Evolutionary conservation across 495 filamentous ascomycete species (phyloP).

Genomic region (Penicillium canariense): DNA sequence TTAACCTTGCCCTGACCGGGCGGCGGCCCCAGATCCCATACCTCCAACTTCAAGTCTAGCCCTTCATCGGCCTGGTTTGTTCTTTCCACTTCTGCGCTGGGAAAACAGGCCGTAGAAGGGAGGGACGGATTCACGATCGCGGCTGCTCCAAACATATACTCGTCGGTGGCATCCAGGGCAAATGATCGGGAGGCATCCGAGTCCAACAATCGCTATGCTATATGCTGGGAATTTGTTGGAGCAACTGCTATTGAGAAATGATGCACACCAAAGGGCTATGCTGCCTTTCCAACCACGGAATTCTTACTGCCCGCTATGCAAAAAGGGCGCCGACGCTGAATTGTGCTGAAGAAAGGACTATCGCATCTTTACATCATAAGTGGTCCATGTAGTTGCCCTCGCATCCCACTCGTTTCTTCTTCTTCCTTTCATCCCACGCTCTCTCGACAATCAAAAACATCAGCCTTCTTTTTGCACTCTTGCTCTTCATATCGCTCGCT

Average conservation of each 20-base stretch:
- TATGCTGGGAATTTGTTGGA: constrained; percentile 43
- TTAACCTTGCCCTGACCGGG: constrained; percentile 14
- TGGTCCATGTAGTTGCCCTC: background rate
- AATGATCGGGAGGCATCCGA: background rate
- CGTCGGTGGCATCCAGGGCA: background rate
- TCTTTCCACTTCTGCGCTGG: constrained; percentile 36
- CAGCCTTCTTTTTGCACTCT: background rate
- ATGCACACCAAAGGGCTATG: background rate
- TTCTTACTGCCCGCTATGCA: background rate
- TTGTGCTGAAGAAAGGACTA: background rate
- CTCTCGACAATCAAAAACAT: background rate
- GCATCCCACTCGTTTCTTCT: background rate
- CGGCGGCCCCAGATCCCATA: constrained; percentile 6
- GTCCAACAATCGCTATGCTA: constrained; percentile 13
- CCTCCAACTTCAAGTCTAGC: constrained; percentile 1
- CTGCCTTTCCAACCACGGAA: background rate
- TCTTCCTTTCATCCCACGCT: background rate
- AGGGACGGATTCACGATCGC: constrained; percentile 48
- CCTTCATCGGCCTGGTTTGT: constrained; percentile 35
- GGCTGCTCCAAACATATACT: constrained; percentile 18
- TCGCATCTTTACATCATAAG: constrained; percentile 1
- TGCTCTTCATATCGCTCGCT: constrained; percentile 1
- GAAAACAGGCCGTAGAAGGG: constrained; percentile 39
- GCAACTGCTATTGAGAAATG: constrained; percentile 25
- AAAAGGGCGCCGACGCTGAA: background rate